Evolutionary conservation across 2,329 filamentous ascomycete species (phyloP), one percentile per base, ranked within the genome.

Genomic region (Penicillium sp.): DNA sequence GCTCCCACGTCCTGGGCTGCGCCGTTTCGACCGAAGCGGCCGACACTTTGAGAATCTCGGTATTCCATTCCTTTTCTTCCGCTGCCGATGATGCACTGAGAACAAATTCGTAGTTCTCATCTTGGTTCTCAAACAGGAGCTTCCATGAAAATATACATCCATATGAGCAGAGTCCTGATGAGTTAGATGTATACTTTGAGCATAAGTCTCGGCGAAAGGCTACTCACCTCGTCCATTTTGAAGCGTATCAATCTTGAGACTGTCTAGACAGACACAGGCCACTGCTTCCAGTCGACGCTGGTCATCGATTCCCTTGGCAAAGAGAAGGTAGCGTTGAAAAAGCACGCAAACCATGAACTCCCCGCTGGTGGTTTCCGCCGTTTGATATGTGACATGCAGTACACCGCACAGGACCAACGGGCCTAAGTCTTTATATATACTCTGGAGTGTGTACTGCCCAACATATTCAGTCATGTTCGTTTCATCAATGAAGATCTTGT

Each of bases 61-160:
- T 80, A 60, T 87, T 86, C 93, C 94, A 99, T 65, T 88, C 85
- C 44, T 83, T 78, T 66, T 94, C 90, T 70, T 99, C 93, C 39
- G 82, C 85, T 0, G 85, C 79, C 1, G 89, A 93, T 66, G 92
- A 96, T 35, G 92, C 93, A 62, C 89, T 95, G 76, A 96, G 81
- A 39, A 97, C 85, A 16, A 96, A 75, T 73, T 97, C 93, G 69
- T 90, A 93, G 51, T 93, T 79, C 57, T 89, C 85, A 62, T 89
- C 84, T 55, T 88, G 82, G 61, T 85, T 84, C 69, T 94, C 87
- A 67, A 97, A 97, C 3, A 90, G 81, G 11, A 97, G 68, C 71
- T 97, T 99, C 93, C 92, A 97, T 1, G 92, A 94, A 71, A 90
- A 90, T 0, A 89, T 86, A 1, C 90, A 89, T 3, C 89, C 90